Evolutionary conservation across 768 basidiomycete genomes (phyloP).

Genomic region (Cystofilobasidium capitatum): DNA sequence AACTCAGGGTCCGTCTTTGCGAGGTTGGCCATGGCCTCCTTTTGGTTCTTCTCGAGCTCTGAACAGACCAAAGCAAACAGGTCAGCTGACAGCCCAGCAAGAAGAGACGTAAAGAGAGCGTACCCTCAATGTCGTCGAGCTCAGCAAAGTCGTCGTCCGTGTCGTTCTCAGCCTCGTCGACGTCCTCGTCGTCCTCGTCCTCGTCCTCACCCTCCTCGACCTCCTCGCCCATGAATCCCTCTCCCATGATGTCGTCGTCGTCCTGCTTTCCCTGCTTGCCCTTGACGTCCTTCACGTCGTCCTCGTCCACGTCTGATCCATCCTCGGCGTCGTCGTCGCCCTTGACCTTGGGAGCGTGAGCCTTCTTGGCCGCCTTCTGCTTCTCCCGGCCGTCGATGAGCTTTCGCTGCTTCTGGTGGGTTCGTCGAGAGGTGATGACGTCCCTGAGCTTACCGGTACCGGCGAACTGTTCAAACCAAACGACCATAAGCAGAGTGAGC

Average conservation of each 20-base stretch:
- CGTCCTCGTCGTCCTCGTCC: constrained; percentile 34
- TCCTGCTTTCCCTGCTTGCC: constrained; percentile 31
- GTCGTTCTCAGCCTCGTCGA: constrained; percentile 37
- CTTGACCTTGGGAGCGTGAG: constrained; percentile 37
- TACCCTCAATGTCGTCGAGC: constrained; percentile 67
- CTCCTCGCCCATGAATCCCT: constrained; percentile 61
- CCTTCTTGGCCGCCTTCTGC: constrained; percentile 42
- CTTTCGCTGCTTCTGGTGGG: constrained; percentile 65
- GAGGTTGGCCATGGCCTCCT: constrained; percentile 72
- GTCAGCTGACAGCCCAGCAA: neutral
- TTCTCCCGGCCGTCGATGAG: constrained; percentile 54
- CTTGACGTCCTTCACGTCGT: neutral
- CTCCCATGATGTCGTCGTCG: constrained; percentile 66
- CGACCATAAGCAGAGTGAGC: neutral
- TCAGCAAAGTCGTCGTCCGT: constrained; percentile 60
- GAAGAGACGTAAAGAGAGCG: neutral
- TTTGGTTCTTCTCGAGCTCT: constrained; percentile 67
- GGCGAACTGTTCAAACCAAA: constrained; percentile 56
- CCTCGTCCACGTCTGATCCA: neutral
- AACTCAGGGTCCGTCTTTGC: constrained; percentile 98
- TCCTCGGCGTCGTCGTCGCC: constrained; percentile 19
- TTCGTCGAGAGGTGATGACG: constrained; percentile 70
- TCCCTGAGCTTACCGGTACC: constrained; percentile 80
- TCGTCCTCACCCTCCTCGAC: constrained; percentile 36
- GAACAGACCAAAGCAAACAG: constrained; percentile 23